phyloP scores from a whole-genome alignment of 2,329 filamentous ascomycete species.

The Harringtonia lauricola region DNA sequence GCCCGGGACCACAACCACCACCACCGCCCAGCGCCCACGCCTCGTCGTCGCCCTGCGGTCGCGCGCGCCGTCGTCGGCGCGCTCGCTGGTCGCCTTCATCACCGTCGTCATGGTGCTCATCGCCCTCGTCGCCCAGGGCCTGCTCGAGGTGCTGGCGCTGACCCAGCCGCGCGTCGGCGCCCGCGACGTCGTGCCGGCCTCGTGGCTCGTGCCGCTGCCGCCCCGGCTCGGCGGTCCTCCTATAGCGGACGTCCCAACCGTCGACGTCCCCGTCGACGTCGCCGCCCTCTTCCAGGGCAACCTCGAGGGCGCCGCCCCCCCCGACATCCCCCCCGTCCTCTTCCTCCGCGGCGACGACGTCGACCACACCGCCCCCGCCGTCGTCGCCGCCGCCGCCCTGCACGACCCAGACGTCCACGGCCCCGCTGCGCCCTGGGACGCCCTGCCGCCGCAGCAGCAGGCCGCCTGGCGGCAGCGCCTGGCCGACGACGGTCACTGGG shows the following conservation, averaged over 20 bases:
- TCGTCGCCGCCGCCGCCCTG: slow-evolving; percentile 25
- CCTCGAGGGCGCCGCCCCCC: not conserved
- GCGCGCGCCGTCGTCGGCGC: slow-evolving; percentile 36
- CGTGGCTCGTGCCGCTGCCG: slow-evolving; percentile 16
- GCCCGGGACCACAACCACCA: slow-evolving; percentile 18
- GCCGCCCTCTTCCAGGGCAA: slow-evolving; percentile 9
- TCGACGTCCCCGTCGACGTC: slow-evolving; percentile 10
- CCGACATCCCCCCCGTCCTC: slow-evolving; percentile 1
- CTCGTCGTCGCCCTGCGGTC: slow-evolving; percentile 59
- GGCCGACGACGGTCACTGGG: slow-evolving; percentile 64
- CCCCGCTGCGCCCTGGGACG: slow-evolving; percentile 53
- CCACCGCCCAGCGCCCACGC: slow-evolving; percentile 32
- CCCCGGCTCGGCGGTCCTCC: no score
- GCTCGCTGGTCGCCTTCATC: slow-evolving; percentile 40
- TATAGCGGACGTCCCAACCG: slow-evolving; percentile 13
- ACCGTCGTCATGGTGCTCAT: slow-evolving; percentile 48
- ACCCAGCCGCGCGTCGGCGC: slow-evolving; percentile 45
- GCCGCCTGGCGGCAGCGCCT: slow-evolving; percentile 59
- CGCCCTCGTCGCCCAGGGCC: slow-evolving; percentile 48
- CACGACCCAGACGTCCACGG: slow-evolving; percentile 37
- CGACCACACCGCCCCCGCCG: slow-evolving; percentile 22
- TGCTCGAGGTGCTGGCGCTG: slow-evolving; percentile 52
- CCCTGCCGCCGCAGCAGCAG: slow-evolving; percentile 52
- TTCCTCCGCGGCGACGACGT: slow-evolving; percentile 11
- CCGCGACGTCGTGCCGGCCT: slow-evolving; percentile 39